Conservation (phyloP, 345 rosid genomes). For the Camelina hispida region DNA sequence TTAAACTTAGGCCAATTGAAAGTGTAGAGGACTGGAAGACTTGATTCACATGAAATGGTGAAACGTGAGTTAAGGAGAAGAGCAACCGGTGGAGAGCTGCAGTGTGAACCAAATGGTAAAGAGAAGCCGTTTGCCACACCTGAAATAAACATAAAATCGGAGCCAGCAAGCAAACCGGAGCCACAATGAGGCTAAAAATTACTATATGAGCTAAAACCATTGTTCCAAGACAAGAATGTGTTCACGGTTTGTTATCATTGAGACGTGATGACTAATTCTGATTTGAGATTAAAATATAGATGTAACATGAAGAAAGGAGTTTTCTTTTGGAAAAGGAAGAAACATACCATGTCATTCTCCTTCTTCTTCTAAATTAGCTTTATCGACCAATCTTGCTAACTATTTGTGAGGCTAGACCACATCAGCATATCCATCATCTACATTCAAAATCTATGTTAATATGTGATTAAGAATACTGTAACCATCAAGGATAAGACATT, state of each 20-base stretch:
- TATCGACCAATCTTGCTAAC: conserved; percentile 50
- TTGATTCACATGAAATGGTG: too few species aligned
- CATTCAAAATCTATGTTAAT: neutral
- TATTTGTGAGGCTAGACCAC: conserved; percentile 85
- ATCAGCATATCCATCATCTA: neutral
- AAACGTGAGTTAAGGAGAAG: too few species aligned
- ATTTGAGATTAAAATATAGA: neutral
- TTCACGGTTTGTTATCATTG: neutral
- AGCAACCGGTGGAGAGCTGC: too few species aligned
- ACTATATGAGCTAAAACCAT: neutral
- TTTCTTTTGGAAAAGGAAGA: conserved; percentile 10
- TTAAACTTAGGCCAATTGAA: too few species aligned
- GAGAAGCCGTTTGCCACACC: too few species aligned
- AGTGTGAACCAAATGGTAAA: too few species aligned
- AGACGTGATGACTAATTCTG: neutral
- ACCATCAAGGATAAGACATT: neutral
- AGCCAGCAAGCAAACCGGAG: conserved; percentile 14
- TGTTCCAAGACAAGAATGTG: conserved; percentile 23
- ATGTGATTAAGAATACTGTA: neutral
- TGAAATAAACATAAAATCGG: neutral
- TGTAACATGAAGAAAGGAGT: neutral
- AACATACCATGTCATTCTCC: conserved; percentile 29
- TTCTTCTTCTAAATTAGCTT: conserved; percentile 19
- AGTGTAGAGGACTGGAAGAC: too few species aligned
- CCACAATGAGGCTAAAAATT: neutral